A percentile compares a stretch with the other conserved stretches of the same genome.
phyloP scores from a whole-genome alignment of 176 grass and related monocot species.

The maize (Zea mays) region Zm-B73-REFERENCE-NAM-5.0 NC_050105.1:120418001-120418500 shows the following conservation, averaged over 20 bases:
- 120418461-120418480: too few relatives aligned
- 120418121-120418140: slow-evolving; percentile 7
- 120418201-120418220: not conserved
- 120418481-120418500: not conserved
- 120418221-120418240: not conserved
- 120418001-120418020: too few relatives aligned
- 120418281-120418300: too few relatives aligned
- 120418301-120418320: not conserved
- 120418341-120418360: not conserved
- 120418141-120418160: not conserved
- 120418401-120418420: not conserved
- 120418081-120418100: not conserved
- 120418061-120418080: not conserved
- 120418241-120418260: not conserved
- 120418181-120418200: not conserved
- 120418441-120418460: not conserved
- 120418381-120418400: not conserved
- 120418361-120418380: not conserved
- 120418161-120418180: slow-evolving; percentile 2
- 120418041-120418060: too few relatives aligned
- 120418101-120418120: not conserved
- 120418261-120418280: not conserved
- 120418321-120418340: not conserved
- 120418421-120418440: not conserved
- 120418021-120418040: not conserved